Evolutionary conservation across 148 eudicot genomes (phyloP), one percentile per base, ranked within the genome.

Genomic region (Silene uniflora): DNA sequence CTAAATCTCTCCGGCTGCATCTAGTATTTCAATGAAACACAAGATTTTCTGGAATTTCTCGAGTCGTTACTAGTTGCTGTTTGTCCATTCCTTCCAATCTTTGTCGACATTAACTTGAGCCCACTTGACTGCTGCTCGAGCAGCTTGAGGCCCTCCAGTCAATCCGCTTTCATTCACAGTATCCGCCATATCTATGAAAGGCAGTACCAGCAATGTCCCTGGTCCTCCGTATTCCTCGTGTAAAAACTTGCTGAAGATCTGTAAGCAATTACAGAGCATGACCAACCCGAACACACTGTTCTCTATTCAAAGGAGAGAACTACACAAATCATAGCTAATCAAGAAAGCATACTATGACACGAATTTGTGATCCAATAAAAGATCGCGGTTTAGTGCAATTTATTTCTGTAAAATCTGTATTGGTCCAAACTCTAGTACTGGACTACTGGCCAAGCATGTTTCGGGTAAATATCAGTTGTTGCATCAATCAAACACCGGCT

Each of bases 161-260:
- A 94, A 81, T 17, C 89, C 92, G 7, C 82, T 82, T 77, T 89
- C 97, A 32, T 88, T 88, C 42, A 94, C 39, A 76, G 93, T 83
- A 75, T 90, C 97, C 7, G 93, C 96, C 96, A 92, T 92, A 74
- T 90, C 97, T 14, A 87, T 85, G 84, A 94, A 94, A 27, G 98
- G 98, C 12, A 76, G 47, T 35, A 94, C 98, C 77, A 92, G 72
- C 70, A 92, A 85, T 19, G 98, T 94, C 39, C 98, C 98, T 0
- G 96, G 96, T 69, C 98, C 93, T 27, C 98, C 97, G 78, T 94
- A 94, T 75, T 94, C 98, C n/a, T 84, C 69, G 74, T 88, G 91
- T 84, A 94, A 60, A 81, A 91, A 91, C 54, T 77, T 84, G 56
- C 78, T 73, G 77, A 91, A 87, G 69, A 90, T 87, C 97, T 91